Conservation (phyloP, 306 rosid species). For the Fragaria vesca region DNA sequence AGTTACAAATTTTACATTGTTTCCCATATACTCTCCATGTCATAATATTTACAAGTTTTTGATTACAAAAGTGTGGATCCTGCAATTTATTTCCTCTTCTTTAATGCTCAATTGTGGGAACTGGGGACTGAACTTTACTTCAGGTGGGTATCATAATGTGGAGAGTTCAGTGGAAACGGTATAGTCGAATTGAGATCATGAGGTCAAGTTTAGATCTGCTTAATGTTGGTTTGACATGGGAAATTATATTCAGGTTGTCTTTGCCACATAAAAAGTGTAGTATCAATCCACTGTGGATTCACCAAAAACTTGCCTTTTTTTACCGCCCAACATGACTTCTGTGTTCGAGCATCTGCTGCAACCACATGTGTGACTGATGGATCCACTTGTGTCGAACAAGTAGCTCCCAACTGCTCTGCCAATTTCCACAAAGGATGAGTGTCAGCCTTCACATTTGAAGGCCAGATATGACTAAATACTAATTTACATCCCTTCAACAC, state of each 20-base stretch:
- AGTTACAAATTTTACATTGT: neutral
- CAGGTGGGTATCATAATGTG: neutral
- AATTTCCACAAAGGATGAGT: conserved; percentile 58
- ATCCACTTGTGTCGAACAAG: conserved; percentile 56
- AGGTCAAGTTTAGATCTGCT: neutral
- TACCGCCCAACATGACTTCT: conserved; percentile 72
- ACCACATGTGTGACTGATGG: conserved; percentile 73
- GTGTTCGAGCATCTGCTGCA: conserved; percentile 64
- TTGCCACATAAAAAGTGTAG: conserved; percentile 76
- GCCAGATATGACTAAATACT: conserved; percentile 61
- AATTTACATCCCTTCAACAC: conserved; percentile 59
- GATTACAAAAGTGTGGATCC: neutral
- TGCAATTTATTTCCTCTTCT: neutral
- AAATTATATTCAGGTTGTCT: conserved; percentile 70
- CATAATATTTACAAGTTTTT: neutral
- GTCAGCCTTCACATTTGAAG: conserved; percentile 38
- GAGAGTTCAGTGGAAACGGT: neutral
- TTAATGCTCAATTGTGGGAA: neutral
- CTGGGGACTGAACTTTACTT: neutral
- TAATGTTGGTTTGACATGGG: neutral
- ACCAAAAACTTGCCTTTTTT: conserved; percentile 61
- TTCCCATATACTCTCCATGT: too few species aligned
- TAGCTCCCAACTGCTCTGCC: conserved; percentile 84
- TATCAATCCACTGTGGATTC: conserved; percentile 76
- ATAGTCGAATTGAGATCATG: neutral